A percentile compares a stretch with the other conserved stretches of the same genome.
Conservation (phyloP, 1,139 yeast species). For the Yamadazyma jaroonii region DNA sequence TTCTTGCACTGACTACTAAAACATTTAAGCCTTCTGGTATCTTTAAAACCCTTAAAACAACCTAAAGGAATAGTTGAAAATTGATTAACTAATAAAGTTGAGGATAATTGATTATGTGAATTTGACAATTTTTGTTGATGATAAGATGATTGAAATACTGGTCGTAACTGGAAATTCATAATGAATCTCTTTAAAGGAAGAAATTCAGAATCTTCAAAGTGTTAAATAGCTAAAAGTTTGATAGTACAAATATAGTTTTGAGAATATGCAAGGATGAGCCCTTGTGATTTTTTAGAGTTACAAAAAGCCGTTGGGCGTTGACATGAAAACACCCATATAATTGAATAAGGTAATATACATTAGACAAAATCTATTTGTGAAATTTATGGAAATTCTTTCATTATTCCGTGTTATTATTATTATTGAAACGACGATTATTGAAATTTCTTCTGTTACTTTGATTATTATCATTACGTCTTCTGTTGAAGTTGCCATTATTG, state of each 20-base stretch:
- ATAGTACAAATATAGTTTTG: no score
- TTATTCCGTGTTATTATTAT: neutral
- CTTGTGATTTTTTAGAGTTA: no score
- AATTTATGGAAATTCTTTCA: no score
- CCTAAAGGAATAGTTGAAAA: constrained; percentile 13
- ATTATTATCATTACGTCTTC: constrained; percentile 15
- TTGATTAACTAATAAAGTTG: constrained; percentile 1
- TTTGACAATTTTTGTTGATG: constrained; percentile 2
- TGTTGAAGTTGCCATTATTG: constrained; percentile 13
- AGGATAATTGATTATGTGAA: neutral
- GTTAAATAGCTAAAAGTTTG: no score
- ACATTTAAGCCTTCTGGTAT: constrained; percentile 18
- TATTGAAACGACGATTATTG: constrained; percentile 9
- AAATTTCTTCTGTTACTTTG: constrained; percentile 12
- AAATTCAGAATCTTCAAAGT: no score
- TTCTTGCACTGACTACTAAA: constrained; percentile 7
- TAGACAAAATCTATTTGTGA: constrained; percentile 7
- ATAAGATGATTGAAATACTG: constrained; percentile 6
- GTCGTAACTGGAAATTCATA: no score
- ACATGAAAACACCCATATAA: no score
- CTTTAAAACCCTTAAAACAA: constrained; percentile 16
- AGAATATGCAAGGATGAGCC: no score
- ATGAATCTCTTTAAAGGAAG: no score
- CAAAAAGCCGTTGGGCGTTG: no score
- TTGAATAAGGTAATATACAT: neutral